Evolutionary conservation across 208 protist genomes (phyloP).

Genomic region (Trichomonas tenax): DNA sequence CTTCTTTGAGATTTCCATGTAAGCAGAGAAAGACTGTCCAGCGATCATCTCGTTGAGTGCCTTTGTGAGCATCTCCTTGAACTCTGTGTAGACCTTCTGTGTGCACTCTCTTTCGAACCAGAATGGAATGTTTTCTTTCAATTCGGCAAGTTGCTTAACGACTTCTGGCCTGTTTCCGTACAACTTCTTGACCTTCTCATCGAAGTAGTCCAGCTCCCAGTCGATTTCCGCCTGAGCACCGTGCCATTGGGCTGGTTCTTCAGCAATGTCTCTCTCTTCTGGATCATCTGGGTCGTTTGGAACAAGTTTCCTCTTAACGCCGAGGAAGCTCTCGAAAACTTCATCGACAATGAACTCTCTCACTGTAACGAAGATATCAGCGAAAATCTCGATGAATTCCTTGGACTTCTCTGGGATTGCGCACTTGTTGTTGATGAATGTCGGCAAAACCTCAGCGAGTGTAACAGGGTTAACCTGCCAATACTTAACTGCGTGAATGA

Average conservation of each 20-base stretch:
- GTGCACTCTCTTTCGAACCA: not conserved
- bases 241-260: not conserved
- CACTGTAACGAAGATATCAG: no score
- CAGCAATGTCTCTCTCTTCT: not conserved
- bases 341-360: not conserved
- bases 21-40: not conserved
- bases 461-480: not conserved
- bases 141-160: not conserved
- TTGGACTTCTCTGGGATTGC: not conserved
- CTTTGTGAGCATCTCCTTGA: not conserved
- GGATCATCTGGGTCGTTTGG: not conserved
- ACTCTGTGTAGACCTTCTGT: not conserved
- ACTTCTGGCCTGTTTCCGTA: not conserved
- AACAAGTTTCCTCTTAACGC: not conserved
- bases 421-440: not conserved
- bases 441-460: not conserved
- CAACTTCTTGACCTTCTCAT: not conserved
- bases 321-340: not conserved
- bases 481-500: not conserved
- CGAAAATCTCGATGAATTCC: not conserved
- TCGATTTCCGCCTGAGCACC: not conserved
- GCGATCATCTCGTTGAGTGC: not conserved
- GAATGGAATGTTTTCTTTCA: not conserved
- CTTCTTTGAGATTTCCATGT: not conserved
- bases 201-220: not conserved